phyloP scores from a whole-genome alignment of 176 grass and related monocot genomes.

The Oryza glumipatula region DNA sequence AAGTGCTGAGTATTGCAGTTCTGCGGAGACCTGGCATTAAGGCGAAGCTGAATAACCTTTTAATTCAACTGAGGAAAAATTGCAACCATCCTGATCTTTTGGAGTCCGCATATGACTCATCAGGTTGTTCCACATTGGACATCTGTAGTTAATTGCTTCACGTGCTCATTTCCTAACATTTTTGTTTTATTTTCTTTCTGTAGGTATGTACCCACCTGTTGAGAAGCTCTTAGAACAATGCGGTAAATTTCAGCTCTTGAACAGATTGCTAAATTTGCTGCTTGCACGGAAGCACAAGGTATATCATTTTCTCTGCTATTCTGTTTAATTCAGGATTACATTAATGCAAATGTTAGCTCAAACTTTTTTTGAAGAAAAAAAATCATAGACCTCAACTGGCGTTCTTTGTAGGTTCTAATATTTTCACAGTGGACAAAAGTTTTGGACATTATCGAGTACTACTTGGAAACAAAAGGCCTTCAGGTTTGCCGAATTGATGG shows the following conservation, averaged over 20 bases:
- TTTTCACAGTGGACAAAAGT: conserved; percentile 97
- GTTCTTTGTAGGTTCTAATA: conserved; percentile 72
- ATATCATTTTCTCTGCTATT: conserved; percentile 27
- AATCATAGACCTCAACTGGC: conserved; percentile 13
- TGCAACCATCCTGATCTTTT: conserved; percentile 90
- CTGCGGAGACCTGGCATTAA: conserved; percentile 61
- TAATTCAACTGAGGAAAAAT: conserved; percentile 86
- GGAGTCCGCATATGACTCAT: conserved; percentile 57
- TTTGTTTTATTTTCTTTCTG: conserved; percentile 9
- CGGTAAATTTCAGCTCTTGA: conserved; percentile 82
- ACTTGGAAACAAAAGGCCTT: conserved; percentile 66
- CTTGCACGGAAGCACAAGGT: conserved; percentile 83
- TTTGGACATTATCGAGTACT: conserved; percentile 90
- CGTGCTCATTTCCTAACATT: conserved; percentile 4
- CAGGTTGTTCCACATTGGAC: conserved; percentile 41
- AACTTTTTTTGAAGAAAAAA: neutral
- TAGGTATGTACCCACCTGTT: conserved; percentile 80
- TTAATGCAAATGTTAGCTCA: neutral
- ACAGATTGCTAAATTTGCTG: conserved; percentile 64
- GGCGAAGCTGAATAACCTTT: conserved; percentile 80
- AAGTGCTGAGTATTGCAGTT: conserved; percentile 43
- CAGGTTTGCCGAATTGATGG: conserved; percentile 93
- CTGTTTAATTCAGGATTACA: conserved; percentile 8
- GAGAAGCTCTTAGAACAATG: conserved; percentile 79
- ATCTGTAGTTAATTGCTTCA: conserved; percentile 12